Evolutionary conservation across 176 grass and related monocot genomes (phyloP).

Genomic region (Oryza nivara): DNA sequence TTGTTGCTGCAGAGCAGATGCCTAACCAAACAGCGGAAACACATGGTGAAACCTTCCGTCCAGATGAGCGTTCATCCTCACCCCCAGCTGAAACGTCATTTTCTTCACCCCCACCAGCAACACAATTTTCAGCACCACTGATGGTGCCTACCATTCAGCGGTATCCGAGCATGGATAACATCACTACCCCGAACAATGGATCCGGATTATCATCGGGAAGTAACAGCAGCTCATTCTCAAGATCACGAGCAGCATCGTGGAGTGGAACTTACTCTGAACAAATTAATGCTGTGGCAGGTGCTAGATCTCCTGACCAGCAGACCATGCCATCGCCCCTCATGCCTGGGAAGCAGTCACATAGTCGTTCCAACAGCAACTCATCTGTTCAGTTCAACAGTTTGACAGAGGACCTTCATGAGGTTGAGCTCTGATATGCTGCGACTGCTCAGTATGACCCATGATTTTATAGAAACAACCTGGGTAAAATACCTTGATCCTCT

Average conservation of each 20-base stretch:
- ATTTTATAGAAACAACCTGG: slow-evolving; percentile 1
- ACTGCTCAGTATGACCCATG: slow-evolving; percentile 14
- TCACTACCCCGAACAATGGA: slow-evolving; percentile 46
- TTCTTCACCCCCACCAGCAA: slow-evolving; percentile 47
- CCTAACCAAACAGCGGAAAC: slow-evolving; percentile 44
- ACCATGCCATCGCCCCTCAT: slow-evolving; percentile 40
- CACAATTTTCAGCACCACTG: slow-evolving; percentile 55
- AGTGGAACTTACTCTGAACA: slow-evolving; percentile 70
- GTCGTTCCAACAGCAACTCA: slow-evolving; percentile 52
- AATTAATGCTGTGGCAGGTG: slow-evolving; percentile 31
- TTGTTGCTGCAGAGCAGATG: slow-evolving; percentile 43
- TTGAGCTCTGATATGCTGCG: slow-evolving; percentile 50
- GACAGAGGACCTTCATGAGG: slow-evolving; percentile 73
- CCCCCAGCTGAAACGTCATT: slow-evolving; percentile 52
- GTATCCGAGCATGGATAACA: slow-evolving; percentile 72
- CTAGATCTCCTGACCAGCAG: slow-evolving; percentile 39
- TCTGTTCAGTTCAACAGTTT: slow-evolving; percentile 54
- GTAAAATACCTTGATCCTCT: background rate
- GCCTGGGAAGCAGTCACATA: slow-evolving; percentile 40
- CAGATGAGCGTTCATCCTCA: slow-evolving; percentile 55
- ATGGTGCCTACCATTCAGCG: slow-evolving; percentile 66
- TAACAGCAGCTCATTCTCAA: slow-evolving; percentile 43
- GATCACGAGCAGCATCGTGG: slow-evolving; percentile 83
- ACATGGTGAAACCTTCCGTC: slow-evolving; percentile 44
- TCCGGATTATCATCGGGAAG: slow-evolving; percentile 36